Evolutionary conservation across 2,329 filamentous ascomycete species (phyloP), one percentile per base, ranked within the genome.

Genomic region (Arthrobotrys sinensis): DNA sequence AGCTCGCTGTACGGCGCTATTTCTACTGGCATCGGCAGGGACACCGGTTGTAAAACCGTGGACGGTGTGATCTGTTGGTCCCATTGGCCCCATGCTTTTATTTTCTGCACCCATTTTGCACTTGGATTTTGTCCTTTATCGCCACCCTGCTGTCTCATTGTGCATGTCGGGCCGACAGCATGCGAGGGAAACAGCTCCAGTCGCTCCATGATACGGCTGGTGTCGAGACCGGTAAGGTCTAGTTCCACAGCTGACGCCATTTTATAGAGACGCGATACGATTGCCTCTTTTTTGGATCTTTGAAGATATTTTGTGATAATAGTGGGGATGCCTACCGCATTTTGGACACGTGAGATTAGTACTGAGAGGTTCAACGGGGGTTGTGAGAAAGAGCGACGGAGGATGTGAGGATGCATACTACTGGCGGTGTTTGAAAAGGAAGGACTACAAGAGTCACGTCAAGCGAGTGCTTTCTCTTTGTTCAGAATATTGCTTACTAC

Each of bases 1-100:
- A 85, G 80, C 7, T 83, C 82, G 46, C 82, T 80, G 12, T 80
- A 80, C 14, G 83, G 81, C 1, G 82, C 82, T 16, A 85, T 81
- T 52, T 84, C 78, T 8, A 85, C 84, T 0, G 84, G 84, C 84
- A 85, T 85, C 3, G 84, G 84, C 45, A 84, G 71, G 24, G 81
- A 81, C 11, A 82, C 73, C n/a, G 83, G 80, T 48, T 83, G 83
- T 28, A 78, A 52, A 5, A 83, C 79, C 1, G 83, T 83, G 0
- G 83, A 60, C 0, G 83, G 82, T 72, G 84, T 82, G 10, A 78
- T 64, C 12, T 63, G 16, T 38, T 82, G 81, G 69, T 84, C 80
- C 84, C 84, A 85, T 14, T 81, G 80, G 12, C 84, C 84, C 79
- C 85, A 83, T 38, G 55, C 36, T 45, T 66, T 73, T 50, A 79